A percentile compares a stretch with the other conserved stretches of the same genome.
Conservation (phyloP, 2,329 filamentous ascomycete genomes). For the Colletotrichum noveboracense region DNA sequence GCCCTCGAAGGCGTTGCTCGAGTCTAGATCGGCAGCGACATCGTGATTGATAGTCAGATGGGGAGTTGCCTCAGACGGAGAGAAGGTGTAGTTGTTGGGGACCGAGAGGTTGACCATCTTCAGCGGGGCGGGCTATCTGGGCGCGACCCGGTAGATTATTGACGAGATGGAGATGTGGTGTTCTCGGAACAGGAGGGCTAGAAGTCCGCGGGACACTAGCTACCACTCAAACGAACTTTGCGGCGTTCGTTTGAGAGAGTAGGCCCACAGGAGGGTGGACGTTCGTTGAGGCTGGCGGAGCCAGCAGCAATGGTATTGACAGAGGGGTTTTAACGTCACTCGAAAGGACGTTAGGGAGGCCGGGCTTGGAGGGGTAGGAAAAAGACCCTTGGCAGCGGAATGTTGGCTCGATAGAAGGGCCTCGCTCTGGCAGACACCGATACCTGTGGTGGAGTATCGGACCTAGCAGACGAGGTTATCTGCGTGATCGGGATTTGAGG, state of each 20-base stretch:
- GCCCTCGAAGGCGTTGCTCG: slow-evolving; percentile 94
- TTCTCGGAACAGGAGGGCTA: slow-evolving; percentile 29
- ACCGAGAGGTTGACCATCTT: slow-evolving; percentile 83
- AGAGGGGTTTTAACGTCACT: slow-evolving; percentile 62
- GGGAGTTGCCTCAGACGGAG: slow-evolving; percentile 82
- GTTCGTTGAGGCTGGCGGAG: slow-evolving; percentile 78
- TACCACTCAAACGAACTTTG: slow-evolving; percentile 97
- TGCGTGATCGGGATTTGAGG: slow-evolving; percentile 35
- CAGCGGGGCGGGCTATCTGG: slow-evolving; percentile 3
- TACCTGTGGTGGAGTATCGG: slow-evolving; percentile 83
- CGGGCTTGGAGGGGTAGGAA: slow-evolving; percentile 82
- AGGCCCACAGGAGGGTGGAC: slow-evolving; percentile 83
- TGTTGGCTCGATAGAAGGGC: slow-evolving; percentile 72
- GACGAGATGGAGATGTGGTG: not conserved
- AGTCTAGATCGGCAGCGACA: slow-evolving; percentile 91
- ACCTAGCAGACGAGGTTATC: slow-evolving; percentile 78
- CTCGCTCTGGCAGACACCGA: slow-evolving; percentile 80
- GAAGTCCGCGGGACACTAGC: slow-evolving; percentile 90
- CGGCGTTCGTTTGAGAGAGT: slow-evolving; percentile 94
- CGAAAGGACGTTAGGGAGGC: slow-evolving; percentile 86
- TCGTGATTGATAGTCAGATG: slow-evolving; percentile 97
- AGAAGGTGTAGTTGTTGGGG: slow-evolving; percentile 81
- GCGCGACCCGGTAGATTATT: slow-evolving; percentile 27
- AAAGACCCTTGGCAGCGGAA: slow-evolving; percentile 85
- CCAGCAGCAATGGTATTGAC: slow-evolving; percentile 69